Evolutionary conservation across 805 yeast species (phyloP).

Genomic region (Barnettozyma botsteinii): DNA sequence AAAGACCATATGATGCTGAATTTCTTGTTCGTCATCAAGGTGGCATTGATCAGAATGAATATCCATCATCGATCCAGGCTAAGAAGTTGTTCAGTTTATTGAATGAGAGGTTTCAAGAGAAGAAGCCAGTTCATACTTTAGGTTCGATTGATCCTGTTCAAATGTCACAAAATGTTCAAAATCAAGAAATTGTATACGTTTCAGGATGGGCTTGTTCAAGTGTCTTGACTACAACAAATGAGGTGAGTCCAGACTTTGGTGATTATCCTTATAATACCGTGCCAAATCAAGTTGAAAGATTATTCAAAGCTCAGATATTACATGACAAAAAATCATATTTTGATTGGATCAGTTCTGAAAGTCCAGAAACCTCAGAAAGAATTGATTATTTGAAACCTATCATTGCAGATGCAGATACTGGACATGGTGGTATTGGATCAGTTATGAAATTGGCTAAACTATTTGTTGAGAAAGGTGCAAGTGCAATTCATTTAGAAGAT

Average conservation of each 20-base stretch:
- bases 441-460: constrained; percentile 61
- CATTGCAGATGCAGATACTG: constrained; percentile 64
- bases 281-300: constrained; percentile 58
- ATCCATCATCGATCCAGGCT: constrained; percentile 49
- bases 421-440: constrained; percentile 57
- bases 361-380: constrained; percentile 16
- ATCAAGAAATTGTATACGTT: constrained; percentile 48
- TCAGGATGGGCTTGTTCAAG: constrained; percentile 62
- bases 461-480: constrained; percentile 63
- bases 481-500: constrained; percentile 61
- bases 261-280: constrained; percentile 67
- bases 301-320: constrained; percentile 51
- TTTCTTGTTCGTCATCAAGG: constrained; percentile 52
- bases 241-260: constrained; percentile 61
- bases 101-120: constrained; percentile 33
- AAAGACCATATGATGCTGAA: constrained; percentile 47
- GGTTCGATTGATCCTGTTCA: constrained; percentile 63
- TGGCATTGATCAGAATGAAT: constrained; percentile 33
- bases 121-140: constrained; percentile 47
- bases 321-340: constrained; percentile 48
- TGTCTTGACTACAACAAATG: constrained; percentile 53
- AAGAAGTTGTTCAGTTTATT: constrained; percentile 43
- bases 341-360: constrained; percentile 31
- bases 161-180: constrained; percentile 48
- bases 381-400: constrained; percentile 56